Base-by-base conservation (phyloP, 1,139 yeast genomes). In the Debaryomyces singareniensis region DNA sequence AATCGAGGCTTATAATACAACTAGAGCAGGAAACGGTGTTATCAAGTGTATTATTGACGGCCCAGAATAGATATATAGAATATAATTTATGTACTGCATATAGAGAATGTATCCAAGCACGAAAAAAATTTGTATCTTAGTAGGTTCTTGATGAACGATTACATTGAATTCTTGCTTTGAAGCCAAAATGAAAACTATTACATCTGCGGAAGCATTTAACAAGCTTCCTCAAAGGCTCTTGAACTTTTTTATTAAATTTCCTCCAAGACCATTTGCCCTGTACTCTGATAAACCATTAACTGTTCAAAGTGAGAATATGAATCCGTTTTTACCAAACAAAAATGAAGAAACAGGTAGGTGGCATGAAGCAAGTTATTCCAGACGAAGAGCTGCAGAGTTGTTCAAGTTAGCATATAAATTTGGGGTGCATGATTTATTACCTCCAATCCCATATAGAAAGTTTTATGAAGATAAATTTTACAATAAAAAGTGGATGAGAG, bases 281-380 rank as follows among this genome's bases (percentile, higher is more conserved):
- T 89, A 87, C 55, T 63, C 84, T 5, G 57, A 63, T 3, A 71
- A 68, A 39, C 83, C 95, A 31, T 73, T 84, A 4, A 61, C 74
- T 20, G 75, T 83, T 14, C 63, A 63, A 30, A 89, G 86, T 29
- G 71, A 75, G 14, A 69, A 72, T 35, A 82, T 85, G 45, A 91
- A 91, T 55, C 98, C 98, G 31, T 91, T 91, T 53, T 57, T 86
- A 34, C 81, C 95, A 16, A 87, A 86, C 53, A 81, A 74, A 49
- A 87, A 89, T 54, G 87, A 94, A 11, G 75, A 80, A 16, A 84
- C 94, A 13, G 77, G 84, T 13, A 70, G 63, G 43, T 76, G 82
- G 65, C 93, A 85, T 45, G 78, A 78, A 31, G 84, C 97, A 15
- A 70, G 77, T 40, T 84, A 75, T 56, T 84, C 95, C 9, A 63